These are phyloP conservation scores for Penicillium capsulatum DNA, from an alignment of 2,329 filamentous ascomycete species.

Conservation along the genomic window DNA sequence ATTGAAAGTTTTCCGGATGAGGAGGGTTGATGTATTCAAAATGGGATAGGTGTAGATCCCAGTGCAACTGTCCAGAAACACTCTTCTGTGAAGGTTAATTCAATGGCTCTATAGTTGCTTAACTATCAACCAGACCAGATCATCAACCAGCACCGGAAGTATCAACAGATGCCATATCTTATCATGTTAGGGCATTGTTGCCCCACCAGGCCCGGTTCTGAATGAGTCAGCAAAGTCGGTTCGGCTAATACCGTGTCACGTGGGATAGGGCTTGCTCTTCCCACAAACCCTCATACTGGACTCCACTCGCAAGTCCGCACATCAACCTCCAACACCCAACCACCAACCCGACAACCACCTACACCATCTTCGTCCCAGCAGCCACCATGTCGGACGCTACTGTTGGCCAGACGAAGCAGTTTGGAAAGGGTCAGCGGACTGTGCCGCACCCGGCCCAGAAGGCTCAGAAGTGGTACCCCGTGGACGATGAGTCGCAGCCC, in stretches of 20 bases:
- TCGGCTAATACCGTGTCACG: conserved; percentile 24
- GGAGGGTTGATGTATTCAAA: too few species aligned
- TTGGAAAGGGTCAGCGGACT: conserved; percentile 92
- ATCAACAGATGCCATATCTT: too few species aligned
- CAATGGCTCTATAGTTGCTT: too few species aligned
- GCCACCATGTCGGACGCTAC: conserved; percentile 54
- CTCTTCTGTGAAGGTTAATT: too few species aligned
- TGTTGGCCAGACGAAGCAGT: conserved; percentile 75
- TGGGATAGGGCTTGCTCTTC: conserved; percentile 41
- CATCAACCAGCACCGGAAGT: too few species aligned
- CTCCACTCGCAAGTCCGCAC: conserved; percentile 37
- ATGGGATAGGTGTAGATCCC: too few species aligned
- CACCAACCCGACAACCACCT: conserved; percentile 43
- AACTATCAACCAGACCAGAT: too few species aligned
- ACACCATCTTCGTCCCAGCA: conserved; percentile 41
- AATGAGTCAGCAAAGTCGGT: conserved; percentile 16
- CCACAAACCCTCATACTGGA: conserved; percentile 42
- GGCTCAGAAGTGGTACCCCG: conserved; percentile 99
- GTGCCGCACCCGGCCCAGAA: conserved; percentile 83
- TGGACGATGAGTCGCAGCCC: conserved; percentile 79
- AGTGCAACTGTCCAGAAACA: too few species aligned
- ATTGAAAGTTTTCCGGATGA: too few species aligned
- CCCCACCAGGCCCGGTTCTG: conserved; percentile 3
- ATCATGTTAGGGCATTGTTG: too few species aligned
- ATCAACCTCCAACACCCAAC: conserved; percentile 41